Evolutionary conservation across 2,329 filamentous ascomycete genomes (phyloP).

Genomic region (Alternaria panax): DNA sequence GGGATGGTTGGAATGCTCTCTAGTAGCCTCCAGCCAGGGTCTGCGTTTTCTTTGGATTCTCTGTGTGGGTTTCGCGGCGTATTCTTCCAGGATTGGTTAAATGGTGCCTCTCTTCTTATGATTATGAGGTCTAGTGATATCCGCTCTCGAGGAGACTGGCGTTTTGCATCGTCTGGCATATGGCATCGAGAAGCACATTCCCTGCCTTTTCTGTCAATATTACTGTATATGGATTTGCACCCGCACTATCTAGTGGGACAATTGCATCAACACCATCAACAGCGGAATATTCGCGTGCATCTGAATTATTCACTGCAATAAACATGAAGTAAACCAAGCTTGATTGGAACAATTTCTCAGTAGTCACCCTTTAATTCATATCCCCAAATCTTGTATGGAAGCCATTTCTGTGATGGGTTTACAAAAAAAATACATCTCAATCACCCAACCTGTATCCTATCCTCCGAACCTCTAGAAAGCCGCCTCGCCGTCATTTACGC

Average conservation of each 20-base stretch:
- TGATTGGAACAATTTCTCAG: background rate
- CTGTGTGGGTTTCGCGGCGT: slow-evolving; percentile 14
- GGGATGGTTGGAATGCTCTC: slow-evolving; percentile 49
- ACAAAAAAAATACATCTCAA: no score
- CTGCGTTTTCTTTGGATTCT: slow-evolving; percentile 34
- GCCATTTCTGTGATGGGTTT: no score
- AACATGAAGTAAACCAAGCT: background rate
- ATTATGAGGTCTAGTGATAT: slow-evolving; percentile 12
- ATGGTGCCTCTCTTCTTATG: background rate
- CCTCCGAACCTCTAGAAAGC: no score
- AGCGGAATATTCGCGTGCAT: background rate
- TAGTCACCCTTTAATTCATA: no score
- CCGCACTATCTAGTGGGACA: background rate
- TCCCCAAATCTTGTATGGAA: background rate
- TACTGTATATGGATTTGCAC: background rate
- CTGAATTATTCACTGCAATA: background rate
- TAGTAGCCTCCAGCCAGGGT: slow-evolving; percentile 32
- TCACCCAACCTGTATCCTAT: no score
- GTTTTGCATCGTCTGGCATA: slow-evolving; percentile 14
- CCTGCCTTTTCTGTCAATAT: background rate
- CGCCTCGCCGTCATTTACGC: no score
- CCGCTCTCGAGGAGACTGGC: slow-evolving; percentile 1
- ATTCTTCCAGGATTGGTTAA: background rate
- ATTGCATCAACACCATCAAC: no score
- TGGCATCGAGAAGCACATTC: slow-evolving; percentile 10